Conservation (phyloP, 2,329 filamentous ascomycete species). For the Colletotrichum destructivum region DNA sequence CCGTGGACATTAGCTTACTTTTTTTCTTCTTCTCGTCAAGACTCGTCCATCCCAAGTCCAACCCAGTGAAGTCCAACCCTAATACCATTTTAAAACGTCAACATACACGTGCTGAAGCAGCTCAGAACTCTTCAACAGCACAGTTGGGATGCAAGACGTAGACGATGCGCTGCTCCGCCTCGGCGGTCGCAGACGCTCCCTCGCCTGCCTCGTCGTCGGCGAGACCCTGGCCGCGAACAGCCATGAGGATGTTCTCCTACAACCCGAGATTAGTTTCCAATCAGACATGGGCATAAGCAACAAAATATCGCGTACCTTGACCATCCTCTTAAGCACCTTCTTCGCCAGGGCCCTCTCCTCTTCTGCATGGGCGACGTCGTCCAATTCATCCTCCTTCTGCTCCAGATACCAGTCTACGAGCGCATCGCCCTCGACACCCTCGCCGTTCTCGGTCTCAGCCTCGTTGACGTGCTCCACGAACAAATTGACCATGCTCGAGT, state of each 20-base stretch:
- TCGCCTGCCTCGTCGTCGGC: conserved; percentile 61
- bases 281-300: conserved; percentile 60
- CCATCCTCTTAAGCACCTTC: conserved; percentile 95
- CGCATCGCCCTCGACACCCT: conserved; percentile 88
- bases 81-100: not conserved
- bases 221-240: conserved; percentile 76
- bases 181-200: conserved; percentile 58
- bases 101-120: not conserved
- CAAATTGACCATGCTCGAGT: conserved; percentile 89
- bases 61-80: no score
- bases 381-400: conserved; percentile 86
- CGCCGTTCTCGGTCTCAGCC: conserved; percentile 81
- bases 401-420: conserved; percentile 93
- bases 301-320: conserved; percentile 72
- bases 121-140: conserved; percentile 77
- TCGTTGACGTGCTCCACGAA: conserved; percentile 87
- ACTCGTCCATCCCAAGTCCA: not conserved
- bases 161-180: conserved; percentile 66
- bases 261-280: conserved; percentile 55
- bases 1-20: conserved; percentile 27
- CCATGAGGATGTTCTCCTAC: conserved; percentile 89
- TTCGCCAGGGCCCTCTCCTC: conserved; percentile 82
- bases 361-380: conserved; percentile 67
- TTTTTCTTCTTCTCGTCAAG: conserved; percentile 22
- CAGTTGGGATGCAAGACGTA: conserved; percentile 97